Evolutionary conservation across 768 basidiomycete species (phyloP).

Genomic region (Pulveroboletus sp.): DNA sequence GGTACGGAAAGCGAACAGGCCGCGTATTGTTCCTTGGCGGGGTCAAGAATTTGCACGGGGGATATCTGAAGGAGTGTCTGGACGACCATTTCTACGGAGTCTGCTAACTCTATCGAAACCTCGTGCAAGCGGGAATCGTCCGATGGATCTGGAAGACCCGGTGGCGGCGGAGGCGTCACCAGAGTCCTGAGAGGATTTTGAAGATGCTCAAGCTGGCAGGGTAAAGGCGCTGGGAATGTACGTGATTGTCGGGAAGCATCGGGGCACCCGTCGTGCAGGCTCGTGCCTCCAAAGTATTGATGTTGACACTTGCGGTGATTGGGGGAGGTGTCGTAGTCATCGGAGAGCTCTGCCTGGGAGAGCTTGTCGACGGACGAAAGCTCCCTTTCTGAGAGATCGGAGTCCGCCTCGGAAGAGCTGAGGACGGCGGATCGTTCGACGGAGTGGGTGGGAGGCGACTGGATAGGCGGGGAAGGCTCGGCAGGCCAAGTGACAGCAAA

Average conservation of each 20-base stretch:
- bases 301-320: conserved; percentile 24
- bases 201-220: conserved; percentile 71
- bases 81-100: conserved; percentile 84
- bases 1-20: conserved; percentile 86
- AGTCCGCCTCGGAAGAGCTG: conserved; percentile 51
- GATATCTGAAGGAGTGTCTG: conserved; percentile 90
- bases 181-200: conserved; percentile 57
- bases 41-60: conserved; percentile 84
- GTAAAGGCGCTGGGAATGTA: conserved; percentile 75
- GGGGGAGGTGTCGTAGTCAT: conserved; percentile 27
- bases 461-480: conserved; percentile 40
- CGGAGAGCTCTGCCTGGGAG: conserved; percentile 32
- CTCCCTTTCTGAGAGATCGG: conserved; percentile 47
- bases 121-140: conserved; percentile 48
- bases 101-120: conserved; percentile 83
- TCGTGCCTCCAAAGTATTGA: conserved; percentile 21
- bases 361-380: conserved; percentile 27
- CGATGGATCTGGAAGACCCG: conserved; percentile 12
- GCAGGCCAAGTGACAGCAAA: conserved; percentile 59
- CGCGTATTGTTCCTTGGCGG: conserved; percentile 91
- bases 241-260: conserved; percentile 60
- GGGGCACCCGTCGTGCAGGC: conserved; percentile 24
- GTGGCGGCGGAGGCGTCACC: conserved; percentile 6
- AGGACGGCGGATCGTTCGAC: conserved; percentile 39
- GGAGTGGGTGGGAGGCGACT: conserved; percentile 31